Evolutionary conservation across 2,329 filamentous ascomycete genomes (phyloP), one percentile per base, ranked within the genome.

Genomic region (Colletotrichum tofieldiae): DNA sequence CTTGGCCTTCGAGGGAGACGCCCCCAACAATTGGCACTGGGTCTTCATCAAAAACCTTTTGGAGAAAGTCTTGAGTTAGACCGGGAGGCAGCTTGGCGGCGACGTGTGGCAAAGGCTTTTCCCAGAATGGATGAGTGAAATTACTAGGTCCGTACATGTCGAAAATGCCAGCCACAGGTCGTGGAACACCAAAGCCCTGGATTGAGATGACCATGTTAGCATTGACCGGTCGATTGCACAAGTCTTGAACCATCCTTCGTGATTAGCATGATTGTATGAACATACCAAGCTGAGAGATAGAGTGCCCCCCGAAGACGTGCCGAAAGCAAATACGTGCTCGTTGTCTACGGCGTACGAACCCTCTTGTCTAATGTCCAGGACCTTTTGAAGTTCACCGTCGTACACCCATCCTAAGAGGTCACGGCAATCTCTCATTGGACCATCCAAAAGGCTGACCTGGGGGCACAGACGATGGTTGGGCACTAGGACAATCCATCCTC

Each of bases 111-210:
- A 84, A 74, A 3, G 78, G 76, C 12, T 74, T 72, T 0, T 74
- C 79, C 84, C 83, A 85, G 75, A 81, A 82, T 0, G 80, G 74
- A 54, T 83, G 71, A 0, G 77, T 73, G 72, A 85, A 84, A 75
- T 81, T 78, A 35, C 81, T 81, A 1, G 83, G 79, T n/a, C 82
- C 83, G 74, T 85, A 85, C 75, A 85, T 79, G 70, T 82, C 79
- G 56, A 81, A 79, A 59, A 85, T 84, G 26, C 82, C 84, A 3
- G 78, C 77, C 1, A 80, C 79, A 1, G 79, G 79, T 12, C 77
- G 80, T 16, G 78, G 78, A 4, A 81, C 79, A 29, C 77, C 78
- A 71, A 81, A 85, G 14, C 82, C 83, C 82, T 83, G 49, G 6
- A 23, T 18, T 20, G 7, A 12, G 12, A 39, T 35, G 5, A 6